Conservation (phyloP, 2,329 filamentous ascomycete genomes). For the Aureobasidium pullulans region DNA sequence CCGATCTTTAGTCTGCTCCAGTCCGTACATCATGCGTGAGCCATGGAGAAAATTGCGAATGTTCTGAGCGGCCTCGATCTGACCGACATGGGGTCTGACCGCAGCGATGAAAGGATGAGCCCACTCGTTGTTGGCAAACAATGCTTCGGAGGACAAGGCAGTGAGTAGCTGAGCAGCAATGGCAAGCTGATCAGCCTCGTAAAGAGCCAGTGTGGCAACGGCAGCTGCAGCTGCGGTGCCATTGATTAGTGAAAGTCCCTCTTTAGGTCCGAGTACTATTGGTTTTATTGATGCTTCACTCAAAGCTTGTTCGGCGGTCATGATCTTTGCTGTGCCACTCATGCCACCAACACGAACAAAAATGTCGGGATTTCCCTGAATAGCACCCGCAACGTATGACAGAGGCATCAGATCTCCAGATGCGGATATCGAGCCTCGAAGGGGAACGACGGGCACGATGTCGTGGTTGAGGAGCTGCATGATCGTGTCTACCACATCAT, state of each 20-base stretch:
- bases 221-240: conserved; percentile 42
- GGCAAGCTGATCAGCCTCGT: conserved; percentile 48
- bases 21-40: conserved; percentile 37
- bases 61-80: conserved; percentile 50
- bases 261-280: conserved; percentile 40
- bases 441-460: conserved; percentile 45
- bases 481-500: conserved; percentile 41
- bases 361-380: conserved; percentile 42
- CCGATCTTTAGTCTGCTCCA: neutral
- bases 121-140: conserved; percentile 49
- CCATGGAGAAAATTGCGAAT: conserved; percentile 45
- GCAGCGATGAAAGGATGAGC: conserved; percentile 52
- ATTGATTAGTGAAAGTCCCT: conserved; percentile 45
- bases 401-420: conserved; percentile 52
- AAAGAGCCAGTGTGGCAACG: conserved; percentile 39
- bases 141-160: conserved; percentile 53
- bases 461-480: conserved; percentile 29
- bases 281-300: conserved; percentile 25
- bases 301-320: conserved; percentile 28
- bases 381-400: conserved; percentile 45
- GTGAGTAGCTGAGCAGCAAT: conserved; percentile 52
- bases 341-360: conserved; percentile 32
- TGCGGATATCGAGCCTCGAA: conserved; percentile 51
- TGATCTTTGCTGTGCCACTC: conserved; percentile 23
- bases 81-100: conserved; percentile 53